Conservation (phyloP, 1,139 yeast genomes). For the Scheffersomyces lignicola region DNA sequence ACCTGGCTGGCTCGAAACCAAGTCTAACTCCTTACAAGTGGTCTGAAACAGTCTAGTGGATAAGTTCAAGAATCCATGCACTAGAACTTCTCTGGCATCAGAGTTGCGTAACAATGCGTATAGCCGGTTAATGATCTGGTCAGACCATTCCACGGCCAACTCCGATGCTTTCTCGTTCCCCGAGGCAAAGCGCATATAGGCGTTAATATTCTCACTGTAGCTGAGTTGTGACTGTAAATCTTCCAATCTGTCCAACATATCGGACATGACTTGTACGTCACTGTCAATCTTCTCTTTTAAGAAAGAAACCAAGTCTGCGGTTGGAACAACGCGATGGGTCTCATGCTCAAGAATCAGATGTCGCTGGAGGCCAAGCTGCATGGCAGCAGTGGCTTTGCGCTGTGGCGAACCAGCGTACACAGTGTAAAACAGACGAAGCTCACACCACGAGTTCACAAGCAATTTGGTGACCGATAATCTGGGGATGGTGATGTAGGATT, state of each 20-base stretch:
- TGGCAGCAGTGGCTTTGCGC: conserved; percentile 26
- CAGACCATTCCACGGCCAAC: conserved; percentile 35
- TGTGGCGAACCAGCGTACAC: conserved; percentile 37
- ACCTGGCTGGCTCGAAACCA: conserved; percentile 4
- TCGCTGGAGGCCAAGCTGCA: conserved; percentile 38
- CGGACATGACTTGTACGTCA: not conserved
- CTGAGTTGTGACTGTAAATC: conserved; percentile 6
- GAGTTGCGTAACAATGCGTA: conserved; percentile 43
- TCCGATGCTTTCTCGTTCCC: conserved; percentile 18
- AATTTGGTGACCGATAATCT: conserved; percentile 49
- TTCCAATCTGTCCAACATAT: not conserved
- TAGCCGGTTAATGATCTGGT: conserved; percentile 32
- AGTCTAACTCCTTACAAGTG: conserved; percentile 6
- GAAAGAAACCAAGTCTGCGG: conserved; percentile 16
- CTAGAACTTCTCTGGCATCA: conserved; percentile 59
- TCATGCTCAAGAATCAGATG: conserved; percentile 45
- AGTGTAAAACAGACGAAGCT: conserved; percentile 44
- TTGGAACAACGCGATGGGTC: conserved; percentile 34
- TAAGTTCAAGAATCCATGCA: conserved; percentile 52
- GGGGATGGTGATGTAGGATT: conserved; percentile 27
- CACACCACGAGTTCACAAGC: conserved; percentile 54
- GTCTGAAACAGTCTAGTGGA: conserved; percentile 23
- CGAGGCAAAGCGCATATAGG: conserved; percentile 4
- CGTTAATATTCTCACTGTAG: conserved; percentile 4
- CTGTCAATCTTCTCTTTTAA: conserved; percentile 10